Evolutionary conservation across 2,329 filamentous ascomycete genomes (phyloP), one percentile per base, ranked within the genome.

Genomic region (Ilyonectria mors-panacis): DNA sequence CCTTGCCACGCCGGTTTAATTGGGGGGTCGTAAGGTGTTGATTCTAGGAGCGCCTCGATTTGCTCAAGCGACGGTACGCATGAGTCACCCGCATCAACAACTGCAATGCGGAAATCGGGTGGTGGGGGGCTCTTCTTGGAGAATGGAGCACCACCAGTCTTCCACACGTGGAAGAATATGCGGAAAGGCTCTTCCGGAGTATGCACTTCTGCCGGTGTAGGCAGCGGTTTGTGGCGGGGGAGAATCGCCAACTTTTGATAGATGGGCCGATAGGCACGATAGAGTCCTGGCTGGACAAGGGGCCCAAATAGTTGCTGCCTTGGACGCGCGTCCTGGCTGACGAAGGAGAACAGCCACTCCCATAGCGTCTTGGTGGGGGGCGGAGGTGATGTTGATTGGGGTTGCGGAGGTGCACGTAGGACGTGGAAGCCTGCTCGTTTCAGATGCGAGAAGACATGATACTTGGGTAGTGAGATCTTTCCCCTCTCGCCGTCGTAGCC

Each of bases 391-490:
- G 57, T 48, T 67, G 71, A 39, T 70, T 72, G 61, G 57, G 66
- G 17, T 19, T 70, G 62, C 10, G 75, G 78, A 57, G 88, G 87
- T 1, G 93, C 93, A 61, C 95, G 89, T 67, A 92, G 85, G 19
- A 98, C 89, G 56, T 92, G 88, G 82, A 97, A 98, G 19, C 96
- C 95, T 39, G 89, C 85, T 57, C 96, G 88, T 78, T 92, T 96
- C 74, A 99, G 84, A 59, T 94, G 92, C 1, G 94, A 88, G 79
- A 95, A 99, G 30, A 98, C 95, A 56, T 93, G 93, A 75, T 94
- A 98, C 76, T 94, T 90, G 73, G 97, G 94, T 66, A 98, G 84
- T 10, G 86, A 85, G 33, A 90, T 82, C 78, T 88, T 90, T 39
- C 89, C 89, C 47, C 81, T 79, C 67, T 90, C 87, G 6, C 84